Conservation (phyloP, 768 basidiomycete genomes). For the Pleurotus giganteus region DNA sequence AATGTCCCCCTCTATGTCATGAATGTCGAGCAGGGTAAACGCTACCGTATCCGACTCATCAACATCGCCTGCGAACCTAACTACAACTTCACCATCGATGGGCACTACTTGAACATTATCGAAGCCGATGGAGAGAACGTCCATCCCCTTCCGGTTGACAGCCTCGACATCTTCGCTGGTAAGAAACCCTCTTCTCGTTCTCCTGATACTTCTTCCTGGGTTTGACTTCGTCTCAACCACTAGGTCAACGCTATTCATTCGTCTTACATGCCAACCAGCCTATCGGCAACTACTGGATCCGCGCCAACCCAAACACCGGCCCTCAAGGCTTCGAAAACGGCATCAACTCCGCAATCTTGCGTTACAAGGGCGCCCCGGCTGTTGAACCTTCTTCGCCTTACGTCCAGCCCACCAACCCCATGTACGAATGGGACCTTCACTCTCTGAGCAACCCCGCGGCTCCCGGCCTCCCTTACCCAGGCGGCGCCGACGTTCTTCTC, state of each 20-base stretch:
- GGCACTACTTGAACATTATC: conserved; percentile 38
- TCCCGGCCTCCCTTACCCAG: conserved; percentile 29
- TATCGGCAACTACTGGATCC: conserved; percentile 52
- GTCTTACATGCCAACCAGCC: conserved; percentile 37
- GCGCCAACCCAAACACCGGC: conserved; percentile 28
- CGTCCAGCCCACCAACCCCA: conserved; percentile 18
- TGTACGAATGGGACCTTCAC: conserved; percentile 40
- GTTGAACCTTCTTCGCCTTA: conserved; percentile 39
- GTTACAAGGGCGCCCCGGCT: conserved; percentile 44
- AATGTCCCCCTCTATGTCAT: conserved; percentile 30
- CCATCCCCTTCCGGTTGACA: conserved; percentile 30
- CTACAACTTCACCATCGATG: conserved; percentile 38
- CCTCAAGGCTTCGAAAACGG: conserved; percentile 30
- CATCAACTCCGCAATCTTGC: conserved; percentile 49
- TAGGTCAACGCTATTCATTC: conserved; percentile 34
- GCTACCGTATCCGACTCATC: conserved; percentile 54
- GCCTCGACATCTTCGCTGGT: conserved; percentile 36
- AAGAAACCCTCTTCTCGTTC: conserved; percentile 13
- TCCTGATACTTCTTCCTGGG: neutral
- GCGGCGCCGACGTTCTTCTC: conserved; percentile 40
- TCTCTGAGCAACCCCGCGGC: conserved; percentile 28
- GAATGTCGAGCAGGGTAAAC: conserved; percentile 32
- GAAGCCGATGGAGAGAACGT: conserved; percentile 37
- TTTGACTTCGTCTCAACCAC: neutral
- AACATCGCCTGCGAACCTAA: conserved; percentile 42